Base-by-base conservation (phyloP, 257 asterid species). In the Nicotiana sylvestris region DNA sequence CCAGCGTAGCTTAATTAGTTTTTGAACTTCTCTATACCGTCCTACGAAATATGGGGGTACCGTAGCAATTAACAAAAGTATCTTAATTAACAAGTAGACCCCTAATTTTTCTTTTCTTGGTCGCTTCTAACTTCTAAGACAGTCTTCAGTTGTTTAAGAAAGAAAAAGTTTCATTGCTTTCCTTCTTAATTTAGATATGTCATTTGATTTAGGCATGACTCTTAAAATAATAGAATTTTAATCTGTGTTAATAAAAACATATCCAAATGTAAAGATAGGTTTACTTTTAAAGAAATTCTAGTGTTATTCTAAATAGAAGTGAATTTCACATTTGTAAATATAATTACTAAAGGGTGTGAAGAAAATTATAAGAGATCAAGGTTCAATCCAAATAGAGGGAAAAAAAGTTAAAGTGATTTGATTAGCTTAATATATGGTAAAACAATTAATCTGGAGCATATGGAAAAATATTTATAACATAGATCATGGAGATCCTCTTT, bases 1-100 rank as follows among this genome's bases (percentile, higher is more conserved):
- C 88, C 86, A 65, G 83, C 77, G 82, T 74, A 82, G 53, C 77
- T 49, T 84, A 29, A 62, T 79, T 32, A 35, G 39, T 57, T 12
- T 25, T 46, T 16, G 67, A 16, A 29, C 78, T 21, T 72, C 51
- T 18, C 55, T 27, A 21, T 57, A 49, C 53, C 62, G 16, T 74
- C 51, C 43, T 51, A 51, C 7, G 13, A 55, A 70, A 11, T 43
- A 5, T 11, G 1, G 12, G 58, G 58, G 35, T 21, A 39, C 17
- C 10, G 32, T 39, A n/a, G 35, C 57, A 70, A 39, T 39, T 70
- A n/a, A 18, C 3, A 39, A n/a, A 70, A 39, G 27, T 8, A 18
- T 68, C 77, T 9, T n/a, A 4, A 1, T 68, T 68, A 18, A 35
- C 18, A 67, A 35, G 32, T 18, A 68, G 17, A 16, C 32, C 30